A percentile compares a stretch with the other conserved stretches of the same genome.
Evolutionary conservation across 164 flowering plant species (phyloP).

Genomic region (Taxillus chinensis): DNA sequence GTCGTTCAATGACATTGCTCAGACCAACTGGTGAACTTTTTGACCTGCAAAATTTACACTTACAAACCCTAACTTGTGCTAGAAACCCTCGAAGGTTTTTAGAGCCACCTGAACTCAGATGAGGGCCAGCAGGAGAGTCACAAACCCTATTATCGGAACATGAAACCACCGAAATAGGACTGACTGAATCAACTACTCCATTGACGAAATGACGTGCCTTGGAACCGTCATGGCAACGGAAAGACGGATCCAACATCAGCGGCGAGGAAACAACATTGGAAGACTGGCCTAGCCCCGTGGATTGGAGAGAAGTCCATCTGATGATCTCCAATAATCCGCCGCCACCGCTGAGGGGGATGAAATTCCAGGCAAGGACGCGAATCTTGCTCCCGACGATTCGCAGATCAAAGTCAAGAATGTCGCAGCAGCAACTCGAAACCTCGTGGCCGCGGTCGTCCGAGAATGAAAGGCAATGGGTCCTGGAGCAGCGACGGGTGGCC

Average conservation of each 20-base stretch:
- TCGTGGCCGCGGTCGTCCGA: conserved; percentile 27
- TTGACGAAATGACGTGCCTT: conserved; percentile 22
- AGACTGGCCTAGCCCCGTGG: conserved; percentile 9
- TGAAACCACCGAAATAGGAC: conserved; percentile 59
- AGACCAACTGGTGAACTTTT: conserved; percentile 9
- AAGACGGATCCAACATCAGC: conserved; percentile 12
- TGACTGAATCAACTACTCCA: conserved; percentile 51
- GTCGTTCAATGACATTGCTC: conserved; percentile 6
- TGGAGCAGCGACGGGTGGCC: conserved; percentile 8
- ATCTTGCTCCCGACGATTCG: conserved; percentile 34
- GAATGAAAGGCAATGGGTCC: conserved; percentile 45
- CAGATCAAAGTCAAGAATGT: conserved; percentile 40
- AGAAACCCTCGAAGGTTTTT: conserved; percentile 50
- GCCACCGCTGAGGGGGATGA: conserved; percentile 40
- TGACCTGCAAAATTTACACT: conserved; percentile 42
- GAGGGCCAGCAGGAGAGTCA: conserved; percentile 2
- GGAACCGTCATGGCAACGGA: conserved; percentile 1
- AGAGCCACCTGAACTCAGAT: neutral
- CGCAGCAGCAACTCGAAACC: conserved; percentile 49
- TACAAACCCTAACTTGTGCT: conserved; percentile 41
- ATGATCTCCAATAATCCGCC: conserved; percentile 73
- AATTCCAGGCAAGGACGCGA: conserved; percentile 67
- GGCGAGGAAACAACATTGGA: conserved; percentile 17
- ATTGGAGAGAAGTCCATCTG: conserved; percentile 37
- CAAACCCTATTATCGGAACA: conserved; percentile 22